Percentiles rank a stretch among this genome's conserved stretches.
Conservation (phyloP, 2,329 filamentous ascomycete genomes). For the Fusarium newnesense region DNA sequence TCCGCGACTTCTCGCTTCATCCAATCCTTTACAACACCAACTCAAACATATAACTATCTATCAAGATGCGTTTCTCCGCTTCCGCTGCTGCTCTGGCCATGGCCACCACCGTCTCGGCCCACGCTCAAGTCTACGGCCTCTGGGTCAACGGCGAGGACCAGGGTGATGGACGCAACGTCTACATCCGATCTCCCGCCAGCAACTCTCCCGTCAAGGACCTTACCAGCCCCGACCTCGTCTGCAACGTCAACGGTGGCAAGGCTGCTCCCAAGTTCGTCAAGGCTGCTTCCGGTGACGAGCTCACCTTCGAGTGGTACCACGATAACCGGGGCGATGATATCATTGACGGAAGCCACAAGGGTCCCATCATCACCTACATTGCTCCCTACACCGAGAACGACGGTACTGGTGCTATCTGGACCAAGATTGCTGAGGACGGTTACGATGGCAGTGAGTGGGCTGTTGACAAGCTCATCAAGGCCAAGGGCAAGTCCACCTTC, state of each 20-base stretch:
- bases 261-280: constrained; percentile 52
- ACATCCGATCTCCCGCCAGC: constrained; percentile 57
- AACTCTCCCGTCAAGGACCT: constrained; percentile 59
- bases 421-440: constrained; percentile 55
- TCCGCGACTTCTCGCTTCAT: constrained; percentile 33
- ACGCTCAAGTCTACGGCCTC: constrained; percentile 58
- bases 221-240: constrained; percentile 53
- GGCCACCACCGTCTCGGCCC: constrained; percentile 54
- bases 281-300: constrained; percentile 59
- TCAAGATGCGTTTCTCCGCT: constrained; percentile 51
- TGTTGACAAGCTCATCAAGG: constrained; percentile 55
- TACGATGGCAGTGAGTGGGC: constrained; percentile 55
- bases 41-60: constrained; percentile 7
- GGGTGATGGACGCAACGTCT: constrained; percentile 53
- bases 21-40: constrained; percentile 34
- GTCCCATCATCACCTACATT: constrained; percentile 65
- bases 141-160: constrained; percentile 60
- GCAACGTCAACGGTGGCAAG: constrained; percentile 56
- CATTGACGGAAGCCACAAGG: constrained; percentile 63
- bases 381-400: constrained; percentile 54
- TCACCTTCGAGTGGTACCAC: constrained; percentile 63
- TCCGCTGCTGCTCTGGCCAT: constrained; percentile 50
- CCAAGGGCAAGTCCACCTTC: constrained; percentile 60
- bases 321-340: constrained; percentile 61
- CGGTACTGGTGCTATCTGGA: constrained; percentile 62